Percentiles rank a stretch among this genome's conserved stretches.
Conservation (phyloP, 106 monocot species). For the Apostasia ramifera region DNA sequence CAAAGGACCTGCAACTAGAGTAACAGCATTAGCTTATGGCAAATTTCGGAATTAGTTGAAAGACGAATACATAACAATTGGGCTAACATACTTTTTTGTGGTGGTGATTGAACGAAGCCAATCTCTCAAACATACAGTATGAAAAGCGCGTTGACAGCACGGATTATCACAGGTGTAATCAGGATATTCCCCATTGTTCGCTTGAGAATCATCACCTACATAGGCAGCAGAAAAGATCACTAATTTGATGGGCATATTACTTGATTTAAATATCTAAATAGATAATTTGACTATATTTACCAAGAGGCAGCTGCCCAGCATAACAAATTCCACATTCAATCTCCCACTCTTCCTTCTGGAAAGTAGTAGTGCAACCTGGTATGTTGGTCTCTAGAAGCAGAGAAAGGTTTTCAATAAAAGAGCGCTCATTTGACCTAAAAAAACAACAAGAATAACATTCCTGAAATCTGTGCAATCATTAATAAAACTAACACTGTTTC, state of each 20-base stretch:
- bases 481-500: no score
- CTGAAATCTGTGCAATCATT: not conserved
- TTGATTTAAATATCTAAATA: not conserved
- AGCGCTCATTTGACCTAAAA: slow-evolving; percentile 32
- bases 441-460: not conserved
- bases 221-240: not conserved
- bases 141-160: slow-evolving; percentile 70
- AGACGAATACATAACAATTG: not conserved
- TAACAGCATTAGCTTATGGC: not conserved
- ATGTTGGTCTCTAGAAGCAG: slow-evolving; percentile 40
- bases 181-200: slow-evolving; percentile 38
- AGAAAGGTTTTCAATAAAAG: slow-evolving; percentile 56
- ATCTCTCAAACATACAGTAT: slow-evolving; percentile 73
- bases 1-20: slow-evolving; percentile 39
- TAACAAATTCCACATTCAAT: slow-evolving; percentile 96
- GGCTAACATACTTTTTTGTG: slow-evolving; percentile 72
- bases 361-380: slow-evolving; percentile 23
- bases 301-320: slow-evolving; percentile 57
- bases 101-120: slow-evolving; percentile 87
- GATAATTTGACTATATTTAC: slow-evolving; percentile 16
- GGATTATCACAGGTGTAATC: slow-evolving; percentile 80
- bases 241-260: not conserved
- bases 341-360: slow-evolving; percentile 23
- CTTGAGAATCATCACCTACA: slow-evolving; percentile 68
- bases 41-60: no score